Percentiles rank a stretch among this genome's conserved stretches.
phyloP scores from a whole-genome alignment of 2,329 filamentous ascomycete species.

The Teratosphaeria epicoccoides region DNA sequence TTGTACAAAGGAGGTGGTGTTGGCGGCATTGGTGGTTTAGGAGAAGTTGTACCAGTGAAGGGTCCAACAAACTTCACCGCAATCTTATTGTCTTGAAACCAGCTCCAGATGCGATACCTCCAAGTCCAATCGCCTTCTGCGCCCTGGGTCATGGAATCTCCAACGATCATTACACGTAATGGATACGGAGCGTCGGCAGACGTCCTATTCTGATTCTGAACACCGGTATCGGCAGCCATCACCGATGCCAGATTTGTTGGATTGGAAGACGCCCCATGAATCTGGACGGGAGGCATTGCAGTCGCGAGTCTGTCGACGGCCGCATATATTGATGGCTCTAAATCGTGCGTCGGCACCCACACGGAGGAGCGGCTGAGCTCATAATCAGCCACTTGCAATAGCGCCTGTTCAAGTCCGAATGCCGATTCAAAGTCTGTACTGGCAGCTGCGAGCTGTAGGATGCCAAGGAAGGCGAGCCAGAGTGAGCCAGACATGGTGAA shows the following conservation, averaged over 20 bases:
- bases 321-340: background rate
- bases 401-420: too few relatives aligned
- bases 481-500: too few relatives aligned
- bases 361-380: background rate
- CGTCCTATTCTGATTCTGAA: background rate
- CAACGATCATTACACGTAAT: constrained; percentile 3
- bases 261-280: background rate
- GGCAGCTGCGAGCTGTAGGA: too few relatives aligned
- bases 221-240: background rate
- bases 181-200: background rate
- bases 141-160: constrained; percentile 11
- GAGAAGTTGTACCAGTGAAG: constrained; percentile 26
- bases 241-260: background rate
- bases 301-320: background rate
- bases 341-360: background rate
- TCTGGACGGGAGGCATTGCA: background rate
- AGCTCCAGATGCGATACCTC: constrained; percentile 32
- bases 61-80: constrained; percentile 26
- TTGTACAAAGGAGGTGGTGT: constrained; percentile 6
- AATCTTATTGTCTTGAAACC: constrained; percentile 17
- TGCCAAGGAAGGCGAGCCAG: too few relatives aligned
- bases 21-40: constrained; percentile 5
- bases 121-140: constrained; percentile 32
- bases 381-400: background rate
- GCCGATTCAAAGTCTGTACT: too few relatives aligned